Base-by-base conservation (phyloP, 2,329 filamentous ascomycete genomes). In the Phialophora macrospora region DNA sequence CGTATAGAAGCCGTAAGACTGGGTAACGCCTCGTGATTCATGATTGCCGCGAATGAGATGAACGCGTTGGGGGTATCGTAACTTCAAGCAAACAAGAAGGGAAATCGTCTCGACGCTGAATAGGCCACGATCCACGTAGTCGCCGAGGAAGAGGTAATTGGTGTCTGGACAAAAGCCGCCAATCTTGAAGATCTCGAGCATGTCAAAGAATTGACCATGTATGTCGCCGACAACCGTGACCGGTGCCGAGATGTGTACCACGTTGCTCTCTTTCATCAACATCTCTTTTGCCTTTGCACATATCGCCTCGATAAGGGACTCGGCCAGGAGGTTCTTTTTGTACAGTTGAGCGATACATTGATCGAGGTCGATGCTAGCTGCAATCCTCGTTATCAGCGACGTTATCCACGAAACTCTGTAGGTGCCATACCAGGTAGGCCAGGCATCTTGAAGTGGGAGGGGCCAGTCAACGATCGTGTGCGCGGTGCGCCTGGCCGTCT, bases 81-180 rank as follows among this genome's bases (percentile, higher is more conserved):
- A 85, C 80, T 99, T 99, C 70, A 99, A 85, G 81, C 95, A 99
- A 71, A 99, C 91, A 73, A 99, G 91, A 54, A 99, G 88, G 62
- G 94, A 97, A 77, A 99, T 99, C 11, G 95, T 99, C 80, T 99
- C 95, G 72, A 99, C 95, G 79, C 92, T 97, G 82, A 98, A 99
- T 79, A 99, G 92, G 75, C 95, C 95, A 72, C 95, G 92, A 78
- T 99, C 95, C 75, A 99, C 94, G 78, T 98, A 99, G 81, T 99
- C 94, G 74, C 93, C 94, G 64, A 99, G 87, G 77, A 99, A 99
- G 57, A 99, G 85, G 78, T 99, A 99, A 77, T 99, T 99, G 57
- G 95, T 99, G 78, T 99, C 93, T 20, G 95, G 95, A 80, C 93
- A 98, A 80, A 91, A 96, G 64, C 95, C 95, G 65, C 95, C 95